These are phyloP conservation scores for Diplodia sapinea DNA, from an alignment of 2,329 filamentous ascomycete species.

Conservation along the genomic window DNA sequence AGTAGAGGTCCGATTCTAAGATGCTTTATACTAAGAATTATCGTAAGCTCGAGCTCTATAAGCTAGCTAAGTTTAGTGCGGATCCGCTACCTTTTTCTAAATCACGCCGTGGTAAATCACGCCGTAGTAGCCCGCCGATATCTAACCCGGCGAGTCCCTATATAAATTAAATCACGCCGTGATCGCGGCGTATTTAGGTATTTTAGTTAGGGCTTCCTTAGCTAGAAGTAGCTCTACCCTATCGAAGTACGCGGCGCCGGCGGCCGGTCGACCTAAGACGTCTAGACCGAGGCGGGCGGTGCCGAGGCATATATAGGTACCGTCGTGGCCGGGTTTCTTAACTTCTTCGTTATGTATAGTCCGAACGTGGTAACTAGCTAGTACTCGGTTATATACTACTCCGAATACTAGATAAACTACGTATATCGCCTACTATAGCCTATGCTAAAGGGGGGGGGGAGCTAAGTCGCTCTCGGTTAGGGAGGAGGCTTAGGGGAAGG, in stretches of 20 bases:
- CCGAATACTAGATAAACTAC: slow-evolving; percentile 61
- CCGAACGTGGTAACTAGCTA: slow-evolving; percentile 58
- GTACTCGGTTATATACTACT: slow-evolving; percentile 57
- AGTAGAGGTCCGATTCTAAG: too few relatives aligned
- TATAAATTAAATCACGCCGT: too few relatives aligned
- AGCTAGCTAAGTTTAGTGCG: too few relatives aligned
- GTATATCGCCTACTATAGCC: slow-evolving; percentile 52
- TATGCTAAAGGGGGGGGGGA: slow-evolving; percentile 43
- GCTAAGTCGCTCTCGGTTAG: neutral
- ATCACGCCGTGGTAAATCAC: too few relatives aligned
- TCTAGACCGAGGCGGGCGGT: neutral
- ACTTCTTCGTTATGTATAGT: slow-evolving; percentile 55
- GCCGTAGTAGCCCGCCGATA: too few relatives aligned
- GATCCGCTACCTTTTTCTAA: too few relatives aligned
- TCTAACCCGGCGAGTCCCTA: too few relatives aligned
- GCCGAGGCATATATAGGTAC: neutral
- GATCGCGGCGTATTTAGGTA: too few relatives aligned
- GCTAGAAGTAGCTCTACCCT: slow-evolving; percentile 54
- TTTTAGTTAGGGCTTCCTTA: slow-evolving; percentile 49
- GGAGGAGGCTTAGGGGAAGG: neutral
- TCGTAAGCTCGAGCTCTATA: too few relatives aligned
- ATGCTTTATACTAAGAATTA: too few relatives aligned
- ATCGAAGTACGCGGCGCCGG: slow-evolving; percentile 53
- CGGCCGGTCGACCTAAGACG: neutral
- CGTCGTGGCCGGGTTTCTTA: slow-evolving; percentile 38